Evolutionary conservation across 805 yeast genomes (phyloP), one percentile per base, ranked within the genome.

Genomic region (Cyberlindnera xylosilytica): DNA sequence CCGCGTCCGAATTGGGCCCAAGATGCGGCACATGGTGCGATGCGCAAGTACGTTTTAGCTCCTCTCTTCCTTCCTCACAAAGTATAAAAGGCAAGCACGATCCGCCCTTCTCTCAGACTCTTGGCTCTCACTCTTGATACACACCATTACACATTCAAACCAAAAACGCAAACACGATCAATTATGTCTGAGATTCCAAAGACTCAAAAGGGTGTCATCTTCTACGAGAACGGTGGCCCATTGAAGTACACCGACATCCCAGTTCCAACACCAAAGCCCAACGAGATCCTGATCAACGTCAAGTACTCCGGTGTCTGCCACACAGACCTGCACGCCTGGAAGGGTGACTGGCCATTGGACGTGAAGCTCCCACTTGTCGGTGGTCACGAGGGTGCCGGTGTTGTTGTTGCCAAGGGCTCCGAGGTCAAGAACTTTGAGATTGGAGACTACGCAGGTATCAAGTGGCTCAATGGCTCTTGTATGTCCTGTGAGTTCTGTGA

Each of bases 321-420:
- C 63, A 77, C 83, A n/a, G 83, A 78, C 60, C 66, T 78, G 57
- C 83, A 78, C 59, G 83, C 82, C 36, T 78, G 81, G 56, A 47
- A 52, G 23, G 58, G 81, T 51, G 83, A 78, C 55, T 78, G 83
- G 83, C 81, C 82, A 39, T 62, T 77, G 55, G 68, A 60, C 26
- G 69, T 73, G 48, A 78, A 77, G 57, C 67, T 79, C 54, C 85
- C 84, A 32, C 68, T 79, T 54, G 82, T 79, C 35, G 86, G 86
- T 55, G 86, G 86, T 58, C 86, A 79, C 64, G 86, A 79, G 65
- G 86, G 86, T 70, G 83, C 84, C 37, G 85, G 86, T 65, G 73
- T 75, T 27, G 86, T 79, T 49, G 86, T 79, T 47, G 83, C 74
- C 38, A 66, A 70, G 62, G 86, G 86, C 58, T 70, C 70, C 33